Base-by-base conservation (phyloP, 129 eudicot species). In the Arctium lappa region DNA sequence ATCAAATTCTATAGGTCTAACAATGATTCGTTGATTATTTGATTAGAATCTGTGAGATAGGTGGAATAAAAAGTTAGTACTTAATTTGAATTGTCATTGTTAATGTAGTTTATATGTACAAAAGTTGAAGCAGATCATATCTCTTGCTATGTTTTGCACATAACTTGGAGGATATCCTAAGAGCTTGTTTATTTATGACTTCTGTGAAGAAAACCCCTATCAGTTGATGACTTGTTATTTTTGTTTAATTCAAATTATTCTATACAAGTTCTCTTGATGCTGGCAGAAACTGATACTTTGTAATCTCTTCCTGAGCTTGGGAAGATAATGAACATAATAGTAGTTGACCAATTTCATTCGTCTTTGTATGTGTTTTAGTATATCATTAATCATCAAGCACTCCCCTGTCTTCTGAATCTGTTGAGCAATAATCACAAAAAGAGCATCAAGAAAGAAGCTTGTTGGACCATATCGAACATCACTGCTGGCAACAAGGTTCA, bases 391-490 rank as follows among this genome's bases (percentile, higher is more conserved):
- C 83, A 88, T 75, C 82, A 80, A 46, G 92, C 92, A 30, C 89
- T 92, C 15, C 86, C 89, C 44, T 86, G 92, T 68, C 92, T 92
- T 30, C 80, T 85, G 87, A 88, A 81, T 84, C 76, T 92, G 77
- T 80, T 92, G 88, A 84, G 79, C 37, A 81, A 84, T 68, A 90
- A 78, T 65, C 85, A 90, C 50, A 92, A 90, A 81, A 92, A 90
- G 87, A 92, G 94, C 82, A 92, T 91, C 38, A 91, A 91, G 78
- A 91, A 91, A 82, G 96, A 91, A 88, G 96, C 93, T 30, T 91
- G 96, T 71, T 92, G 97, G 97, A 89, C 97, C 72, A 88, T 92
- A 46, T 92, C 97, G 36, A 92, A 92, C 86, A 92, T 92, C 87
- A 92, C 97, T n/a, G 97, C 97, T 36, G 97, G 97, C 62, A 92